Base-by-base conservation (phyloP, 306 rosid species). In the Rosa rugosa region DNA sequence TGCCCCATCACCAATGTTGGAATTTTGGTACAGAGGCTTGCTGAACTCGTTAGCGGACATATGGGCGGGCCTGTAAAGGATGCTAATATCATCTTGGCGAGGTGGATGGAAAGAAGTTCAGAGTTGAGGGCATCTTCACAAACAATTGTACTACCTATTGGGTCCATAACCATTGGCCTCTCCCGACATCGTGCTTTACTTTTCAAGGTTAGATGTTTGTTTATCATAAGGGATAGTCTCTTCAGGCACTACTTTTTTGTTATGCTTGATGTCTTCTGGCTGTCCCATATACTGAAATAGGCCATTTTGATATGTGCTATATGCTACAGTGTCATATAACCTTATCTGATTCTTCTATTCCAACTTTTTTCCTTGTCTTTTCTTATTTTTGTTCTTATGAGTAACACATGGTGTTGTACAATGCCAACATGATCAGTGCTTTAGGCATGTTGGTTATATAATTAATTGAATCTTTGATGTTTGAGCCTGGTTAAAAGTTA, bases 31-130 rank as follows among this genome's bases (percentile, higher is more conserved):
- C 98, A 89, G 86, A 93, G 97, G 85, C 91, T 95, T 73, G 98
- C 99, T 40, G 99, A 95, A 79, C 93, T 95, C 63, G 98, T 93
- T 81, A 90, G 88, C 0, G 85, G 81, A 69, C 94, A 87, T 79
- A 95, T 95, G 99, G 99, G 99, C 46, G 99, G 99, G 78, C 90
- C 99, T 81, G 99, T 95, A 77, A 92, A 87, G 88, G 97, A 95
- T 83, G 96, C 99, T 72, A 90, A 87, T 88, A 77, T 87, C 68
- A 85, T 93, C 84, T 74, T 88, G 77, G 91, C 94, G 5, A 85
- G 87, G 86, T 95, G 99, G 99, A 93, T 90, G 80, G 99, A 95
- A 83, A 90, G 87, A 84, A 91, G 92, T 78, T 83, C 89, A 60
- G 96, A 93, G 81, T 85, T 90, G 82, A 90, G 94, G 88, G 83